phyloP scores from a whole-genome alignment of 352 stramenopile species.

The Plasmopara muralis region DNA sequence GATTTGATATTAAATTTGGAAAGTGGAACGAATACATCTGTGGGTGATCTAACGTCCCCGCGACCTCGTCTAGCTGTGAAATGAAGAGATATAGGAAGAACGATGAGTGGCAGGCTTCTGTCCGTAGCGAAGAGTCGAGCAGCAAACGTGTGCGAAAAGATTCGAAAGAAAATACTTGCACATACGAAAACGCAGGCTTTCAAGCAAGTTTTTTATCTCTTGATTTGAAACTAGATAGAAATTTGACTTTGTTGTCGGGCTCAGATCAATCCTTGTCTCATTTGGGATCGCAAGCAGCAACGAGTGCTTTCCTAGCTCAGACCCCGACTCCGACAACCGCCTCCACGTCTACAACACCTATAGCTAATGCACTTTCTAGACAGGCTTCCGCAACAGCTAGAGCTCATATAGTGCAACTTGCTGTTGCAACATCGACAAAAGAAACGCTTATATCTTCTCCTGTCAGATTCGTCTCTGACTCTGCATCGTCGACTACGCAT shows the following conservation, averaged over 20 bases:
- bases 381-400: background rate
- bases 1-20: conserved; percentile 3
- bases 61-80: conserved; percentile 4
- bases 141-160: conserved; percentile 17
- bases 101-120: background rate
- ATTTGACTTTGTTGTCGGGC: background rate
- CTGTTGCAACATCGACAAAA: background rate
- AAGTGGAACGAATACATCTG: conserved; percentile 5
- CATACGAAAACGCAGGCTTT: background rate
- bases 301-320: conserved; percentile 1
- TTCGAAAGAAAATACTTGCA: background rate
- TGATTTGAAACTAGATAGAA: conserved; percentile 1
- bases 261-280: conserved; percentile 1
- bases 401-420: background rate
- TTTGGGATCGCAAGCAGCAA: background rate
- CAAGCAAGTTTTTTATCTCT: background rate
- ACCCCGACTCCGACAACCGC: conserved; percentile 1
- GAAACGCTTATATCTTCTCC: background rate
- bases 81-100: conserved; percentile 6
- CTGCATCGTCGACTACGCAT: background rate
- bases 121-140: background rate
- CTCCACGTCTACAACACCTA: background rate
- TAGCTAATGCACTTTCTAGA: background rate
- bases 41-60: conserved; percentile 11
- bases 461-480: background rate